A percentile compares a stretch with the other conserved stretches of the same genome.
These are phyloP conservation scores for Metarhizium guizhouense DNA, from an alignment of 2,329 filamentous ascomycete genomes.

Conservation along the genomic window DNA sequence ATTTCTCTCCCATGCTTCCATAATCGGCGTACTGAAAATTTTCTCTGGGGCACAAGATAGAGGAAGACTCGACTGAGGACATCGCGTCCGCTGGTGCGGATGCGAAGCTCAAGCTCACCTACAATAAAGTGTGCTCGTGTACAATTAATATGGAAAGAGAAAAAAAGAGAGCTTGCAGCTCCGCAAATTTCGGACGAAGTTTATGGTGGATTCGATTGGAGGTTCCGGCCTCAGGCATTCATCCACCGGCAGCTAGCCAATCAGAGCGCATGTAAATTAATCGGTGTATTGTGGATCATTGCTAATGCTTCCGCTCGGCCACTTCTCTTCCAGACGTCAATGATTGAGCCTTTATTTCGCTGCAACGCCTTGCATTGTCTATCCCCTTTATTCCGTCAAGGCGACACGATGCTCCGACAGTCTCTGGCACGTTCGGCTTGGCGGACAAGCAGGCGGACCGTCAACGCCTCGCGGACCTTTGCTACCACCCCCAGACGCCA, in stretches of 20 bases:
- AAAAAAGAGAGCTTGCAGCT: constrained; percentile 23
- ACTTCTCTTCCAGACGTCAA: constrained; percentile 30
- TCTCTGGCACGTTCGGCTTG: constrained; percentile 59
- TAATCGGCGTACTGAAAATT: constrained; percentile 50
- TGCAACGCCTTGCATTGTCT: constrained; percentile 27
- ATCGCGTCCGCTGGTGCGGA: constrained; percentile 26
- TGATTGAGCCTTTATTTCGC: constrained; percentile 29
- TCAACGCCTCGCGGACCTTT: constrained; percentile 66
- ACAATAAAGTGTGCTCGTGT: constrained; percentile 64
- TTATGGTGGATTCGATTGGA: constrained; percentile 6
- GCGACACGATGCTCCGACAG: constrained; percentile 61
- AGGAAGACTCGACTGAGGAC: constrained; percentile 55
- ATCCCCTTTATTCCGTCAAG: constrained; percentile 39
- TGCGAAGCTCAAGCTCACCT: constrained; percentile 50
- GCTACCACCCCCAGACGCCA: constrained; percentile 67
- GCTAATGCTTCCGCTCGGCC: constrained; percentile 27
- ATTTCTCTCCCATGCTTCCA: constrained; percentile 59
- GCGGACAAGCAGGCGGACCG: constrained; percentile 51
- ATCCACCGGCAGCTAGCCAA: constrained; percentile 22
- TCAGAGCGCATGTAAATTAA: constrained; percentile 36
- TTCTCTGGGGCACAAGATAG: constrained; percentile 63
- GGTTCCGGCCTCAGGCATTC: constrained; percentile 6
- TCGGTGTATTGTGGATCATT: constrained; percentile 21
- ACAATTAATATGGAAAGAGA: constrained; percentile 46
- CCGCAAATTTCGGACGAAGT: constrained; percentile 11